phyloP scores from a whole-genome alignment of 1,139 yeast genomes.

The Suhomyces bokatorum region DNA sequence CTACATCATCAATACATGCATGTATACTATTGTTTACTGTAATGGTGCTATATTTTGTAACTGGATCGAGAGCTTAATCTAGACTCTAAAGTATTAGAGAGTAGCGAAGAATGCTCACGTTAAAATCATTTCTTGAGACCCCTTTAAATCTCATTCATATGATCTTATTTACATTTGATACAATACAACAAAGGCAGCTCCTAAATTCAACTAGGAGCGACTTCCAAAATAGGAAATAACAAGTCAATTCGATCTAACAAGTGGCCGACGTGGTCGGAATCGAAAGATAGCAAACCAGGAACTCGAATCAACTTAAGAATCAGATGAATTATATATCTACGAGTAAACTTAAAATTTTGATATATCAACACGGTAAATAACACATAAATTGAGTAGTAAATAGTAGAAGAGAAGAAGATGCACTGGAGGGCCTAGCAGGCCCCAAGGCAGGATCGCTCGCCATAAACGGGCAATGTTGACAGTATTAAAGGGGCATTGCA shows the following conservation, averaged over 20 bases:
- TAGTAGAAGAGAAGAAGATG: constrained; percentile 8
- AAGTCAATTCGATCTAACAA: background rate
- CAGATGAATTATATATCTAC: too few species aligned
- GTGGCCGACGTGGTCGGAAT: too few species aligned
- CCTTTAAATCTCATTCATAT: too few species aligned
- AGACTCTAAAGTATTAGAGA: too few species aligned
- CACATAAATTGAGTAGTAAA: constrained; percentile 7
- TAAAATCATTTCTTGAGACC: too few species aligned
- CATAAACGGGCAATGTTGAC: constrained; percentile 4
- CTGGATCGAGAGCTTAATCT: too few species aligned
- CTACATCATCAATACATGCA: too few species aligned
- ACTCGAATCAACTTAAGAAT: background rate
- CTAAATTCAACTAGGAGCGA: background rate
- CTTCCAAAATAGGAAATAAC: constrained; percentile 2
- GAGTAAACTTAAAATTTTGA: background rate
- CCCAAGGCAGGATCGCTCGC: background rate
- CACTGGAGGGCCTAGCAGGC: constrained; percentile 2
- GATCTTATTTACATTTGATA: too few species aligned
- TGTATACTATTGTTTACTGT: too few species aligned
- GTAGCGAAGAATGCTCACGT: too few species aligned
- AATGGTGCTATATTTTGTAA: too few species aligned
- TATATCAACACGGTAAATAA: constrained; percentile 3
- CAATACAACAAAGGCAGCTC: background rate
- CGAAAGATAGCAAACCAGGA: too few species aligned
- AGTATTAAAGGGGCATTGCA: constrained; percentile 5